Conservation (phyloP, 2,329 filamentous ascomycete genomes). For the Neofusicoccum parvum region DNA sequence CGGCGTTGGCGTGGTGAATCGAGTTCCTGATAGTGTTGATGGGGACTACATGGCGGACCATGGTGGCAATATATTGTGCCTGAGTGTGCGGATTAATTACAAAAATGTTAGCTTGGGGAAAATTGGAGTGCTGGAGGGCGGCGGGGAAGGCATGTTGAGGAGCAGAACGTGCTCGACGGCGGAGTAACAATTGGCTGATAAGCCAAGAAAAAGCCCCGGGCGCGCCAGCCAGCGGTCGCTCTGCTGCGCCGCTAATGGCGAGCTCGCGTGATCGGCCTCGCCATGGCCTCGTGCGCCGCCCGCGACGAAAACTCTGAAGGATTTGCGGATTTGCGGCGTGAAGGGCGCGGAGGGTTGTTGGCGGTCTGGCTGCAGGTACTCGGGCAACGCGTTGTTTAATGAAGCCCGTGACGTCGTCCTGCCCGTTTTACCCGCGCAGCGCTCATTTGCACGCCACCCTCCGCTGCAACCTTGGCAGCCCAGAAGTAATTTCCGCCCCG, state of each 20-base stretch:
- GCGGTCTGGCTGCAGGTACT: conserved; percentile 2
- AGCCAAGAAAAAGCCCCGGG: neutral
- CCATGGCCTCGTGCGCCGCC: conserved; percentile 16
- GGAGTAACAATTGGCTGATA: neutral
- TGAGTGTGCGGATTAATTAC: neutral
- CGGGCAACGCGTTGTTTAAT: conserved; percentile 14
- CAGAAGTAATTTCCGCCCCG: conserved; percentile 11
- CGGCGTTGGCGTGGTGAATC: conserved; percentile 12
- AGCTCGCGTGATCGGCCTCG: conserved; percentile 14
- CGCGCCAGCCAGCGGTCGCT: neutral
- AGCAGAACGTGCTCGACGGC: neutral
- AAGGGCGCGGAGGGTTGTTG: conserved; percentile 1
- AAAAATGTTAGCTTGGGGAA: neutral
- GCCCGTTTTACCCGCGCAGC: conserved; percentile 11
- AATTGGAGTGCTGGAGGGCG: conserved; percentile 5
- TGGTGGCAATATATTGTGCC: conserved; percentile 14
- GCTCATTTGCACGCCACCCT: conserved; percentile 5
- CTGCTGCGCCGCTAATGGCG: neutral
- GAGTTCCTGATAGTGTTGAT: conserved; percentile 21
- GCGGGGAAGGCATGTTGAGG: conserved; percentile 18
- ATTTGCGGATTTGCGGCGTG: conserved; percentile 19
- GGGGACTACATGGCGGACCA: conserved; percentile 22
- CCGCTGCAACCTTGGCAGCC: conserved; percentile 1
- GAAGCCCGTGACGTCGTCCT: conserved; percentile 14
- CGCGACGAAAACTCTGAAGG: conserved; percentile 18